Base-by-base conservation (phyloP, 768 basidiomycete genomes). In the Mycena pura region DNA sequence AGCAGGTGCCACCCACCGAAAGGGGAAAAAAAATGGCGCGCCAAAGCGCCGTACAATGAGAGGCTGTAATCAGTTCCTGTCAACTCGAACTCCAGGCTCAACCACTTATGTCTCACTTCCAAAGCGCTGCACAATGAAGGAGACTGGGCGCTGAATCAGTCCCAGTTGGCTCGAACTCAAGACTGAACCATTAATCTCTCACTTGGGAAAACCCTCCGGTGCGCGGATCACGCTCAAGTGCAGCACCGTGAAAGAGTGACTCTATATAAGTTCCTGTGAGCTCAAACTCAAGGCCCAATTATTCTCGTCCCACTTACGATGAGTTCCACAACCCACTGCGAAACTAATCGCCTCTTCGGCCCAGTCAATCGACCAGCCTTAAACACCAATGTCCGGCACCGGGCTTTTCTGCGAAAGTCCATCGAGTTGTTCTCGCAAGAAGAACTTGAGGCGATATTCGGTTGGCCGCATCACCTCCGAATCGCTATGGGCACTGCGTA, bases 321-420 rank as follows among this genome's bases (percentile, higher is more conserved):
- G 7, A 21, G 19, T 4, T 15, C 22, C 47, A 34, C 25, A 22
- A 15, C 48, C 32, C 2, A 7, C 48, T 22, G 25, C 22, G 50
- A 41, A 11, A 52, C 38, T n/a, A 11, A 22, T 34, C 45, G 56
- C 5, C 46, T 57, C 45, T 57, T 45, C 19, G 34, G 45, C 21
- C 17, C 56, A 0, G 10, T 19, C 13, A 32, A 57, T 43, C 56
- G n/a, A 25, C 56, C 54, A 5, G 54, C 27, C 28, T 28, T 22
- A 15, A 36, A 21, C 5, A 29, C 36, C 2, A 57, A 39, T 39
- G 45, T 39, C 29, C 56, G 56, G 45, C 44, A 47, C 34, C 36
- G 56, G 11, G 34, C 36, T 39, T 1, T 47, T 47, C 32, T 57
- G 36, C 56, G 56, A 29, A 56, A 56, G 15, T 43, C 44, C 19